Percentiles rank a stretch among this genome's conserved stretches.
These are phyloP conservation scores for Hamamelis virginiana DNA, from an alignment of 164 flowering plant genomes.

Conservation along the genomic window DNA sequence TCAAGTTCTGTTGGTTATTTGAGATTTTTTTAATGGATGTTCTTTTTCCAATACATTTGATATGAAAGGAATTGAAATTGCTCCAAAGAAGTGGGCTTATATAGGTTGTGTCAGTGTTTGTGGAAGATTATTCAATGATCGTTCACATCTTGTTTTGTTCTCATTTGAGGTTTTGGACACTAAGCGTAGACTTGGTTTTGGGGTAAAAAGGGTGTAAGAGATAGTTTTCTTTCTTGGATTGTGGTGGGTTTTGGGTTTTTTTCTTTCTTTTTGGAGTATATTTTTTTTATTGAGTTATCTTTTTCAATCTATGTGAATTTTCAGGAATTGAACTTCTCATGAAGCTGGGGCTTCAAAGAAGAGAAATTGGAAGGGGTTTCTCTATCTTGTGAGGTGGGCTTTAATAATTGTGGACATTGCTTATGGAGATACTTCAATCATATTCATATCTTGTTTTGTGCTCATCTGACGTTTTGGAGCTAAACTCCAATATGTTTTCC, in stretches of 20 bases:
- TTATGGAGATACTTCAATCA: not conserved
- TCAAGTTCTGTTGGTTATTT: not conserved
- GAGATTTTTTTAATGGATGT: no score
- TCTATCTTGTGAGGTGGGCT: not conserved
- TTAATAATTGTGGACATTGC: not conserved
- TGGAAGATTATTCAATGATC: no score
- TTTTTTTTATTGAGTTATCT: not conserved
- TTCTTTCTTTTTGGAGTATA: not conserved
- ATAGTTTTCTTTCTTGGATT: no score
- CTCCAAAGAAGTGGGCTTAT: no score
- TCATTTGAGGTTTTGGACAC: not conserved
- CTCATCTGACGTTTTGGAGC: not conserved
- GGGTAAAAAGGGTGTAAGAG: not conserved
- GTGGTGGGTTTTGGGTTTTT: no score
- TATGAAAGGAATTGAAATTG: no score
- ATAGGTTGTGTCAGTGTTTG: no score
- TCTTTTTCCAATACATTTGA: no score
- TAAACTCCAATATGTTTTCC: not conserved
- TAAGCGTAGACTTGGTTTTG: not conserved
- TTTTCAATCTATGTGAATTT: slow-evolving; percentile 3
- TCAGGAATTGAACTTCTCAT: slow-evolving; percentile 6
- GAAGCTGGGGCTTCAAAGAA: slow-evolving; percentile 4
- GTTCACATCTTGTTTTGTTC: no score
- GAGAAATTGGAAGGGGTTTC: not conserved
- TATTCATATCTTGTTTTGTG: not conserved